phyloP scores from a whole-genome alignment of 2,329 filamentous ascomycete genomes.

The Eurotiales sp. region DNA sequence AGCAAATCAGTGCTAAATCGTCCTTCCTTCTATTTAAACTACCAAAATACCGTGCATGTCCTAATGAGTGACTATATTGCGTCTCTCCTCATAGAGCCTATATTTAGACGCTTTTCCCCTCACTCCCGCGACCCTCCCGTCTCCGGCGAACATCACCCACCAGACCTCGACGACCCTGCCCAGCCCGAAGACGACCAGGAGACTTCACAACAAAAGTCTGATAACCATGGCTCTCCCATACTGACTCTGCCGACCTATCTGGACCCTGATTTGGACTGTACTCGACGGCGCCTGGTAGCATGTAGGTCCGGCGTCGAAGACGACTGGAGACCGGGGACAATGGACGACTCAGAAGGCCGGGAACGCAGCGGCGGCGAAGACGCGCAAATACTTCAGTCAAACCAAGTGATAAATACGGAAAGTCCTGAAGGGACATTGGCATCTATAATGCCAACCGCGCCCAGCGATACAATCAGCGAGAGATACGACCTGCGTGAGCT shows the following conservation, averaged over 20 bases:
- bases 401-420: neutral
- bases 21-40: neutral
- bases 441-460: neutral
- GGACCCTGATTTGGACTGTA: constrained; percentile 1
- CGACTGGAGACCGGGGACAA: neutral
- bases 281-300: constrained; percentile 6
- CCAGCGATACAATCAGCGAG: neutral
- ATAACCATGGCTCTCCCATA: neutral
- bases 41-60: neutral
- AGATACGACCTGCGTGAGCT: constrained; percentile 32
- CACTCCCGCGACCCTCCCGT: constrained; percentile 19
- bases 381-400: neutral
- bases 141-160: constrained; percentile 20
- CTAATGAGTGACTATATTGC: constrained; percentile 45
- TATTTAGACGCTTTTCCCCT: constrained; percentile 38
- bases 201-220: constrained; percentile 16
- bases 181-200: constrained; percentile 18
- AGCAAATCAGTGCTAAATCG: neutral
- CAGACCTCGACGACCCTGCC: constrained; percentile 15
- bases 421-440: neutral
- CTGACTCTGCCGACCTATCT: neutral
- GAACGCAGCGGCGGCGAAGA: neutral
- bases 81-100: constrained; percentile 42
- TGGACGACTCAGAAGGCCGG: constrained; percentile 8
- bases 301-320: constrained; percentile 7